Evolutionary conservation across 2,329 filamentous ascomycete species (phyloP), one percentile per base, ranked within the genome.

Genomic region (Tolypocladium ovalisporum): DNA sequence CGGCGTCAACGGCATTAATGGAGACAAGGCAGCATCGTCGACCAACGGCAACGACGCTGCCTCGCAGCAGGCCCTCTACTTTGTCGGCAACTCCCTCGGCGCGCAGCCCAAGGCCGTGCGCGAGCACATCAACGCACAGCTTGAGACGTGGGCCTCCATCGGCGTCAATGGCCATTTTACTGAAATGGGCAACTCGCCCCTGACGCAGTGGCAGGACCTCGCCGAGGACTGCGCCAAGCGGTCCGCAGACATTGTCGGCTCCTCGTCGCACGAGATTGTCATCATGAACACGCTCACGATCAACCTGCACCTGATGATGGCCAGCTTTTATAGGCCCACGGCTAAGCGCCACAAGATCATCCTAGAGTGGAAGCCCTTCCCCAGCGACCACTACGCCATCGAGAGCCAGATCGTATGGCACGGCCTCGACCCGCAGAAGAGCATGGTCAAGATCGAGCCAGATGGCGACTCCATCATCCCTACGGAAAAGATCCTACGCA

Each of bases 11-110:
- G 63, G 61, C 53, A 42, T 10, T 37, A 63, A 62, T 42, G 58
- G 29, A 22, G 47, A 56, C 36, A 47, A 44, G 34, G 7, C 52
- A 55, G 34, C 1, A 3, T 4, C 54, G 5, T 4, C 54, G 22
- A 53, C 54, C 40, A 66, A 65, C 36, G 60, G 59, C 59, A 58
- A 59, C 51, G 69, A 70, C 53, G 62, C 65, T 37, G 63, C 32
- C 12, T 56, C 60, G 1, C 63, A 71, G 52, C 65, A 68, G 58
- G 70, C 70, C 59, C 86, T 90, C 59, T 97, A 96, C 71, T 85
- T 97, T 61, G 93, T 90, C 63, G 92, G 92, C 57, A 96, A 96
- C 75, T 96, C 90, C 0, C 80, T 96, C 1, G 91, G 91, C 40
- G 81, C 93, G 4, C 91, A 96, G 70, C 90, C 92, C 51, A 84